Percentiles rank a stretch among this genome's conserved stretches.
These are phyloP conservation scores for Eucalyptus fibrosa DNA, from an alignment of 345 rosid genomes.

Conservation along the genomic window DNA sequence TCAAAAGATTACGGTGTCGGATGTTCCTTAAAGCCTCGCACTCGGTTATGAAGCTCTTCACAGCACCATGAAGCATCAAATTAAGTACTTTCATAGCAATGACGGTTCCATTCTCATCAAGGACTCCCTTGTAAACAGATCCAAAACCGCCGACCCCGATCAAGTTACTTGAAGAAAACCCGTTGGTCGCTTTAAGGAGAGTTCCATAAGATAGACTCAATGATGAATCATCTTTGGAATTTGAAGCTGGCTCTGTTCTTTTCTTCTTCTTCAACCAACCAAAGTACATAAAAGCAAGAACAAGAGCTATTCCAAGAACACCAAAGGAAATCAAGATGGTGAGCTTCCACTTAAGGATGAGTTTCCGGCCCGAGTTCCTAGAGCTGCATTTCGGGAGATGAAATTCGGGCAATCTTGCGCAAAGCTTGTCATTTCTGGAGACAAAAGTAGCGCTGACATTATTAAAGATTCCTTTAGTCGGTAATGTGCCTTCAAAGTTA, in stretches of 20 bases:
- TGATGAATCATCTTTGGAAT: not conserved
- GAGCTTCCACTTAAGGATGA: not conserved
- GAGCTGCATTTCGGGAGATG: not conserved
- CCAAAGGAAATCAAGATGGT: not conserved
- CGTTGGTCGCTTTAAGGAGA: rapidly evolving
- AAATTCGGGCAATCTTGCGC: not conserved
- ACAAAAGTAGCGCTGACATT: not conserved
- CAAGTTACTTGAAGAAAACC: not conserved
- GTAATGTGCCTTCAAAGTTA: too few species aligned
- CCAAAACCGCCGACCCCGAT: not conserved
- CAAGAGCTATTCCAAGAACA: not conserved
- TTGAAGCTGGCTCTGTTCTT: not conserved
- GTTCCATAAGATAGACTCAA: not conserved
- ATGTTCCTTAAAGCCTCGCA: not conserved
- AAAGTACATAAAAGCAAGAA: not conserved
- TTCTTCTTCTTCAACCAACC: not conserved
- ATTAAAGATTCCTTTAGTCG: too few species aligned
- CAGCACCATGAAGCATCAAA: not conserved
- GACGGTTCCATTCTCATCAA: not conserved
- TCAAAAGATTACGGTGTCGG: not conserved
- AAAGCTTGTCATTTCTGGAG: constrained; percentile 9
- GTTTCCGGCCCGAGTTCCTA: not conserved
- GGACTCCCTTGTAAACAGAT: not conserved
- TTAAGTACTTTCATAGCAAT: not conserved
- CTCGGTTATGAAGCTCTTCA: not conserved